Conservation (phyloP, 2,329 filamentous ascomycete species). For the Stemphylium vesicarium region DNA sequence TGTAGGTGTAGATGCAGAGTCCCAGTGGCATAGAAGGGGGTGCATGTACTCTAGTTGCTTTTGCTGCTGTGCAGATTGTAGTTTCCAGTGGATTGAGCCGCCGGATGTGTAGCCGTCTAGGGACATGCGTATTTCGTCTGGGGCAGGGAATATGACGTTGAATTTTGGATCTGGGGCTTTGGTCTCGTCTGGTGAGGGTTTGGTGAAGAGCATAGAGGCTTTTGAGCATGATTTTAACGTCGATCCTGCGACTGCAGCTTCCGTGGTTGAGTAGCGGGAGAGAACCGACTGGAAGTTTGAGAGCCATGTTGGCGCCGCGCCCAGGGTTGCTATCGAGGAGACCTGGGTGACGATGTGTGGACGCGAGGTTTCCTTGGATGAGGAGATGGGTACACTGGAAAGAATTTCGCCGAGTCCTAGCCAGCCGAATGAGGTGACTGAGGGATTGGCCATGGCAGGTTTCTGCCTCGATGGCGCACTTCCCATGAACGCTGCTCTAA, state of each 20-base stretch:
- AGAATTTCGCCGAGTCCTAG: conserved; percentile 68
- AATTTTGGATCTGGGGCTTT: conserved; percentile 60
- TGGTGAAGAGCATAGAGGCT: conserved; percentile 16
- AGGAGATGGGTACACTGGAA: conserved; percentile 51
- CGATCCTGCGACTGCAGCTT: not conserved
- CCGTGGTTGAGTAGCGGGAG: conserved; percentile 11
- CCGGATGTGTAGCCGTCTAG: conserved; percentile 81
- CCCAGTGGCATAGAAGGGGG: conserved; percentile 78
- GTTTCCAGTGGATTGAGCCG: conserved; percentile 81
- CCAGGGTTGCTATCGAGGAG: conserved; percentile 83
- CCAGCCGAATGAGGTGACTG: conserved; percentile 76
- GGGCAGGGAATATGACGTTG: conserved; percentile 80
- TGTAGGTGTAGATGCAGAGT: conserved; percentile 29
- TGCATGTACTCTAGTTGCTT: conserved; percentile 77
- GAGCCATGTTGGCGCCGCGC: conserved; percentile 74
- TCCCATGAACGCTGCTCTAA: conserved; percentile 76
- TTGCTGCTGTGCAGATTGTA: conserved; percentile 70
- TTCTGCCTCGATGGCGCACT: conserved; percentile 76
- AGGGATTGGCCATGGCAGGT: conserved; percentile 50
- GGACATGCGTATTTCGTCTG: conserved; percentile 76
- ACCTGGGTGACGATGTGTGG: conserved; percentile 65
- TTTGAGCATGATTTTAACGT: conserved; percentile 1
- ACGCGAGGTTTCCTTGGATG: conserved; percentile 37
- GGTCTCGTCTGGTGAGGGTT: conserved; percentile 1
- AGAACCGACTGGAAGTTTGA: conserved; percentile 57